Base-by-base conservation (phyloP, 1,139 yeast genomes). In the Taphrina confusa region DNA sequence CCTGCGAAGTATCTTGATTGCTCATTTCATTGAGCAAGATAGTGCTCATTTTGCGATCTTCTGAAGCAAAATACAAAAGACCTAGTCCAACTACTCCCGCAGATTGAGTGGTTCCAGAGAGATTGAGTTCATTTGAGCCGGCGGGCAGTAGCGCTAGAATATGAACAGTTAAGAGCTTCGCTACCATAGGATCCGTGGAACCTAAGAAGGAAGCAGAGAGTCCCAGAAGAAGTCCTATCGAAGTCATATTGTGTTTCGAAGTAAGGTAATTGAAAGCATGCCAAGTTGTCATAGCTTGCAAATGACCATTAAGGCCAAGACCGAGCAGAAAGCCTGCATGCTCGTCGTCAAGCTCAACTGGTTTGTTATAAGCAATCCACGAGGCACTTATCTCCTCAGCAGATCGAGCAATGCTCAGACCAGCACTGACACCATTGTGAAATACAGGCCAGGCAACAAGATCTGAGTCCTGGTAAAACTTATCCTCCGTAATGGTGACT, bases 241-340 rank as follows among this genome's bases (percentile, higher is more conserved):
- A 87, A 0, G 96, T 88, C 56, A 82, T 80, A 1, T 86, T 82
- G 69, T 88, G 92, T 67, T 94, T 91, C 0, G 96, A 95, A 0
- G 96, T 96, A 57, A 94, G 74, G 66, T 90, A 91, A 68, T 92
- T 91, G 72, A 90, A 94, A 30, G 94, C 87, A 70, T 91, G 97
- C 97, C 98, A 94, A 70, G 92, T 97, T 68, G 94, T 97, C 31
- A 94, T 74, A 49, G 79, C 79, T 64, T 82, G 84, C 66, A 94
- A 74, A 70, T 91, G 96, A 0, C 97, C 97, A 73, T 89, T 89
- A 45, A 94, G 75, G 0, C 99, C 99, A 23, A 92, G 74, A 0
- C 97, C 98, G 27, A 90, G 75, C n/a, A 94, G 73, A 67, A 94
- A 90, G 0, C 99, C 99, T 18, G 96, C 97, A 74, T 91, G 97